phyloP scores from a whole-genome alignment of 257 asterid genomes.

The Marsdenia floribunda region DNA sequence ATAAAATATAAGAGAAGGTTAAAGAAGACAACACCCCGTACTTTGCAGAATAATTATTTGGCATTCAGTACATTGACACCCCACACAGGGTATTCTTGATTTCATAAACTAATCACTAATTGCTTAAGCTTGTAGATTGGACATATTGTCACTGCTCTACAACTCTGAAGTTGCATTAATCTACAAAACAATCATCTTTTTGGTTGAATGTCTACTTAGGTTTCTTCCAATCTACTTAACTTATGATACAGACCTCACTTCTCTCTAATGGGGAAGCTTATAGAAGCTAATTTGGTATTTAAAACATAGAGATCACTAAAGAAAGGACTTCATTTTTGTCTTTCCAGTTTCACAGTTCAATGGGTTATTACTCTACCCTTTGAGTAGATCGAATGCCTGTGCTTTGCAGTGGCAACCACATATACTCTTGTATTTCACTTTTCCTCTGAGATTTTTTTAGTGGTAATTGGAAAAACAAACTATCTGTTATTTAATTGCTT shows the following conservation, averaged over 20 bases:
- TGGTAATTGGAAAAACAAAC: not conserved
- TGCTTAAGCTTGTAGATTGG: not conserved
- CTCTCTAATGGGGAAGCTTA: not conserved
- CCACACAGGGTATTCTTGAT: not conserved
- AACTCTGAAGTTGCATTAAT: not conserved
- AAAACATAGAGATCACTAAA: not conserved
- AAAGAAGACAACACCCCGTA: not conserved
- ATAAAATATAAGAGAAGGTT: no score
- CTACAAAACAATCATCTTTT: not conserved
- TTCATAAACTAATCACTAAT: not conserved
- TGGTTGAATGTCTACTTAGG: not conserved
- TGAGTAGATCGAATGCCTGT: not conserved
- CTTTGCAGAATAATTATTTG: no score
- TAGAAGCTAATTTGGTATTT: not conserved
- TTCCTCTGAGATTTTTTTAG: not conserved
- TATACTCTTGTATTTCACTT: not conserved
- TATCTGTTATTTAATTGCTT: not conserved
- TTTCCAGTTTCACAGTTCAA: not conserved
- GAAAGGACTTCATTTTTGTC: not conserved
- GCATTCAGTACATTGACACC: no score
- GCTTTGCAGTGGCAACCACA: not conserved
- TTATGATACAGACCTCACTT: not conserved
- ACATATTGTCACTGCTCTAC: not conserved
- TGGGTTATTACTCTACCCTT: not conserved
- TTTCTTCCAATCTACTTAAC: not conserved